A percentile compares a stretch with the other conserved stretches of the same genome.
Conservation (phyloP, 441 rosid genomes). For the Euphorbia celastroides region DNA sequence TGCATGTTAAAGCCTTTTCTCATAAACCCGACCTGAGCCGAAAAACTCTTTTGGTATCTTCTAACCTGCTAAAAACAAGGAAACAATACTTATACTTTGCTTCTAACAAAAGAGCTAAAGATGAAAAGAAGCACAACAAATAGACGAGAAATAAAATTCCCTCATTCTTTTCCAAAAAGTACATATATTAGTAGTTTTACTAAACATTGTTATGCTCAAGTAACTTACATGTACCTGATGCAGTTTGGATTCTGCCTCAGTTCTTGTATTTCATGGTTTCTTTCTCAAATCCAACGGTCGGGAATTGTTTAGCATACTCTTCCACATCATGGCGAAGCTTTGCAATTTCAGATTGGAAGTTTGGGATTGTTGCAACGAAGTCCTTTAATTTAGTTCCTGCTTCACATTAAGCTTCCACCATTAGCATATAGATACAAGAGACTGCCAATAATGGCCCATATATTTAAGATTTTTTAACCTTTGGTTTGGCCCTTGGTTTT, state of each 20-base stretch:
- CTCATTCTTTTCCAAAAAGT: background rate
- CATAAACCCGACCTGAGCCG: constrained; percentile 12
- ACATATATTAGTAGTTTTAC: too few species aligned
- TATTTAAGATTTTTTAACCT: constrained; percentile 37
- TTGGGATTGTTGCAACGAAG: constrained; percentile 51
- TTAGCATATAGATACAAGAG: constrained; percentile 4
- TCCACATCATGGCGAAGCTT: constrained; percentile 73
- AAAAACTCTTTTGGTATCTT: constrained; percentile 17
- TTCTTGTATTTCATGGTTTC: constrained; percentile 96
- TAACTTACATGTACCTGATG: constrained; percentile 22
- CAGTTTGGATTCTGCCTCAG: constrained; percentile 28
- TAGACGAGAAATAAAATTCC: too few species aligned
- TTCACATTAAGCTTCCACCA: constrained; percentile 2
- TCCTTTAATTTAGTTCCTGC: constrained; percentile 92
- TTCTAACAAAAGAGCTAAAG: too few species aligned
- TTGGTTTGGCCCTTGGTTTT: constrained; percentile 72
- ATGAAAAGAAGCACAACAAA: too few species aligned
- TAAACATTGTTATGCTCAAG: too few species aligned
- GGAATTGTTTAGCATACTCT: constrained; percentile 95
- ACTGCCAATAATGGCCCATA: background rate
- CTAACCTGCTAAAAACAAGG: constrained; percentile 18
- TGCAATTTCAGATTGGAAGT: constrained; percentile 58
- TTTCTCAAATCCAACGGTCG: constrained; percentile 88
- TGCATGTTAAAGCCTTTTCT: constrained; percentile 13
- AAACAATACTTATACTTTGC: constrained; percentile 7